phyloP scores from a whole-genome alignment of 441 rosid species.

The Syzygium syzygioides region DNA sequence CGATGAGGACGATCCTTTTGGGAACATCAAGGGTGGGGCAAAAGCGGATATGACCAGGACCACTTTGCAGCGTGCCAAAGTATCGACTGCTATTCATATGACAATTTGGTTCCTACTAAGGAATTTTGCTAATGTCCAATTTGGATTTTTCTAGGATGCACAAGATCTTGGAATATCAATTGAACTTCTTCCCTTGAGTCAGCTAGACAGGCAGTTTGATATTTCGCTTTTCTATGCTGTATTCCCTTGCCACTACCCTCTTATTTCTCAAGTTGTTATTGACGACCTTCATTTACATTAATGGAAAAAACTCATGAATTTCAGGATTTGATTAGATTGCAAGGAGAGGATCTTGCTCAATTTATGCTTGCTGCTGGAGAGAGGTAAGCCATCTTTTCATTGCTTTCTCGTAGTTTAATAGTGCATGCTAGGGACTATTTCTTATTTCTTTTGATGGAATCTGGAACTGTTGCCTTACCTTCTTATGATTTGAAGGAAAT shows the following conservation, averaged over 20 bases:
- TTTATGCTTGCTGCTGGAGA: slow-evolving; percentile 61
- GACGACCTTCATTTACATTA: slow-evolving; percentile 4
- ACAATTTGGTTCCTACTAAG: background rate
- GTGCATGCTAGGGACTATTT: background rate
- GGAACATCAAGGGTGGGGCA: slow-evolving; percentile 57
- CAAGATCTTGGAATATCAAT: slow-evolving; percentile 93
- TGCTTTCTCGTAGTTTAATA: background rate
- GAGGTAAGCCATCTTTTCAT: slow-evolving; percentile 34
- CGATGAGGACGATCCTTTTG: slow-evolving; percentile 93
- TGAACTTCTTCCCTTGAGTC: slow-evolving; percentile 80
- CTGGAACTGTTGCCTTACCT: background rate
- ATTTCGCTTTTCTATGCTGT: slow-evolving; percentile 63
- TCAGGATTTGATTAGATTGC: slow-evolving; percentile 81
- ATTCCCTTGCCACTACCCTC: slow-evolving; percentile 25
- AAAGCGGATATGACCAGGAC: slow-evolving; percentile 90
- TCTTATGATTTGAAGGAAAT: background rate
- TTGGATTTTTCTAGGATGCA: slow-evolving; percentile 56
- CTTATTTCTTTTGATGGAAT: background rate
- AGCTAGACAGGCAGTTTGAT: slow-evolving; percentile 54
- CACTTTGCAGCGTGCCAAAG: slow-evolving; percentile 96
- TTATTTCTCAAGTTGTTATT: slow-evolving; percentile 6
- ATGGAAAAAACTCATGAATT: background rate
- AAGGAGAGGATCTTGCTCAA: slow-evolving; percentile 48
- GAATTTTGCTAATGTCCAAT: background rate
- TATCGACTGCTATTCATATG: slow-evolving; percentile 14